Percentiles rank a stretch among this genome's conserved stretches.
Evolutionary conservation across 2,329 filamentous ascomycete species (phyloP).

Genomic region (Chrysoporthe puriensis): DNA sequence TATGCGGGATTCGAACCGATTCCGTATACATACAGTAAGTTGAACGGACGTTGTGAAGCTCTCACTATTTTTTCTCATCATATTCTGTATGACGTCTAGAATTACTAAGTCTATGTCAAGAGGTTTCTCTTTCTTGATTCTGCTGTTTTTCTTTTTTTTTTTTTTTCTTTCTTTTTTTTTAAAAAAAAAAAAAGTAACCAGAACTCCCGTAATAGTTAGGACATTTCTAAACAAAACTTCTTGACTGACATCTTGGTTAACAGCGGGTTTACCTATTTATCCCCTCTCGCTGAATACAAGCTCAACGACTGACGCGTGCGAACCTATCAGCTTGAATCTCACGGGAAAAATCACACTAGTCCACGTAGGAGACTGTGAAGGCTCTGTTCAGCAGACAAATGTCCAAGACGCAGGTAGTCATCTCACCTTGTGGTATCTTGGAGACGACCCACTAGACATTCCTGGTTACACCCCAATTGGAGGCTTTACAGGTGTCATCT

Average conservation of each 20-base stretch:
- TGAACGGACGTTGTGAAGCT: background rate
- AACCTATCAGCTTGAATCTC: slow-evolving; percentile 37
- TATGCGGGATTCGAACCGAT: slow-evolving; percentile 14
- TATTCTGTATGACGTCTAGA: background rate
- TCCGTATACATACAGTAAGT: slow-evolving; percentile 14
- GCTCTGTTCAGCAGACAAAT: slow-evolving; percentile 39
- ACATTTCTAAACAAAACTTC: background rate
- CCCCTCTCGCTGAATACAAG: slow-evolving; percentile 28
- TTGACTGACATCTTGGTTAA: background rate
- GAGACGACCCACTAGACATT: slow-evolving; percentile 26
- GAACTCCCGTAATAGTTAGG: background rate
- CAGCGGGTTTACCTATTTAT: slow-evolving; percentile 26
- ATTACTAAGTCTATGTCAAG: background rate
- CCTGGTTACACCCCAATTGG: slow-evolving; percentile 19
- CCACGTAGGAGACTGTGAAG: slow-evolving; percentile 37
- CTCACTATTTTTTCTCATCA: background rate
- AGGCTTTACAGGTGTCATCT: slow-evolving; percentile 28
- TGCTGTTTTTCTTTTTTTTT: too few relatives aligned
- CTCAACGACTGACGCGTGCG: slow-evolving; percentile 39
- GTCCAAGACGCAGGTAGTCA: slow-evolving; percentile 44
- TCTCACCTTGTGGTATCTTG: slow-evolving; percentile 47
- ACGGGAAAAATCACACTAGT: slow-evolving; percentile 45
- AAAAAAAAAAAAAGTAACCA: too few relatives aligned
- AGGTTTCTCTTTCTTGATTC: too few relatives aligned
- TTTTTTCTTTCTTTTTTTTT: too few relatives aligned